Conservation (phyloP, 208 protist species). For the Trypanosoma platydactyli region DNA sequence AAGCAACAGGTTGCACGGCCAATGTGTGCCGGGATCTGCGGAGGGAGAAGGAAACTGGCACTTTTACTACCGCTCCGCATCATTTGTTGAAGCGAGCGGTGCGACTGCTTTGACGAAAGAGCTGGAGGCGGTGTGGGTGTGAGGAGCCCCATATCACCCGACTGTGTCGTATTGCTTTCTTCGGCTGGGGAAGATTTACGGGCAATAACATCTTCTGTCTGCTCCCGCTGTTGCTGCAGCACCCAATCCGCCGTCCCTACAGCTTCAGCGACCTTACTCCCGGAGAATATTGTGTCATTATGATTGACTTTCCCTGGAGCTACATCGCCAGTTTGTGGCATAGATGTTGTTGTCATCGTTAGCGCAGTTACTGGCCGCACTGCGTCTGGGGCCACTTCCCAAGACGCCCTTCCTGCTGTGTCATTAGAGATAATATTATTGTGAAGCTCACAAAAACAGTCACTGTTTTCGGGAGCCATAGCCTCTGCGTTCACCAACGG, state of each 20-base stretch:
- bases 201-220: background rate
- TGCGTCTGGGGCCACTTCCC: too few species aligned
- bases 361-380: too few species aligned
- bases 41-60: conserved; percentile 8
- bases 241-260: background rate
- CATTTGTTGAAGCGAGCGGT: background rate
- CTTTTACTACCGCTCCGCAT: background rate
- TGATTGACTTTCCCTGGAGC: background rate
- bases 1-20: conserved; percentile 31
- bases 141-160: background rate
- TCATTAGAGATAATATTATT: too few species aligned
- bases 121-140: background rate
- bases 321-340: background rate
- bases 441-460: too few species aligned
- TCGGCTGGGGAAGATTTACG: background rate
- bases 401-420: too few species aligned
- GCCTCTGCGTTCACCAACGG: too few species aligned
- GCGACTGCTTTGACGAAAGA: background rate
- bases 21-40: background rate
- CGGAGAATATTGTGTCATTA: too few species aligned
- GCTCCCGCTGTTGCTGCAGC: conserved; percentile 4
- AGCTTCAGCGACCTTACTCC: background rate
- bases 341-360: background rate
- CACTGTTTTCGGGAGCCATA: too few species aligned
- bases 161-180: background rate